Percentiles rank a stretch among this genome's conserved stretches.
These are phyloP conservation scores for Colletotrichum tropicale DNA, from an alignment of 2,329 filamentous ascomycete species.

Conservation along the genomic window DNA sequence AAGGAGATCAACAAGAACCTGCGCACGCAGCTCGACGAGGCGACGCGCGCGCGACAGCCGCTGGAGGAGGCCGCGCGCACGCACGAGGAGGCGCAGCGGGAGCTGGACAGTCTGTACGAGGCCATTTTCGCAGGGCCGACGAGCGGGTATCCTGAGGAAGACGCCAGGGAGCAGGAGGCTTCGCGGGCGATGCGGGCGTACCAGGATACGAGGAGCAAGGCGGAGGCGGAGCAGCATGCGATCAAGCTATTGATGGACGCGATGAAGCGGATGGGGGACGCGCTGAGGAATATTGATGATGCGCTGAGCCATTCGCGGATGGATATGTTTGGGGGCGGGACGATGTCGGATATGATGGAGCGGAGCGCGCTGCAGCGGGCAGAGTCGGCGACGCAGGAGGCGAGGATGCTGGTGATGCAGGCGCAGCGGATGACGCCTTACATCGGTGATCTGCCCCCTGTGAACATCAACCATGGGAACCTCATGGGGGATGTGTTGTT, in stretches of 20 bases:
- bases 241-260: constrained; percentile 43
- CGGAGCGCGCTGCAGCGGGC: constrained; percentile 53
- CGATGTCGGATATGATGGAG: constrained; percentile 57
- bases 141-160: constrained; percentile 58
- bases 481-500: constrained; percentile 58
- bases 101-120: constrained; percentile 57
- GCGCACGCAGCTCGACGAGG: constrained; percentile 41
- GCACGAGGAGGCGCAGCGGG: constrained; percentile 44
- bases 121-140: constrained; percentile 58
- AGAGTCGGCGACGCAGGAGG: constrained; percentile 45
- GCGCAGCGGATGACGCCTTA: constrained; percentile 42
- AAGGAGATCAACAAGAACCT: constrained; percentile 46
- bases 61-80: constrained; percentile 39
- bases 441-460: constrained; percentile 40
- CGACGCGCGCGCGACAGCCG: constrained; percentile 34
- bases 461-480: constrained; percentile 48
- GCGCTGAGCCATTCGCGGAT: constrained; percentile 44
- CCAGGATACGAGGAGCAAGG: constrained; percentile 35
- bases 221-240: constrained; percentile 47
- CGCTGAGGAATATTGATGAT: constrained; percentile 42
- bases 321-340: constrained; percentile 57
- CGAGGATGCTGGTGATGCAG: constrained; percentile 41
- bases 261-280: constrained; percentile 34
- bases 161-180: constrained; percentile 45
- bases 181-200: constrained; percentile 38